Conservation (phyloP, 2,329 filamentous ascomycete genomes). For the Monosporascus sp. region DNA sequence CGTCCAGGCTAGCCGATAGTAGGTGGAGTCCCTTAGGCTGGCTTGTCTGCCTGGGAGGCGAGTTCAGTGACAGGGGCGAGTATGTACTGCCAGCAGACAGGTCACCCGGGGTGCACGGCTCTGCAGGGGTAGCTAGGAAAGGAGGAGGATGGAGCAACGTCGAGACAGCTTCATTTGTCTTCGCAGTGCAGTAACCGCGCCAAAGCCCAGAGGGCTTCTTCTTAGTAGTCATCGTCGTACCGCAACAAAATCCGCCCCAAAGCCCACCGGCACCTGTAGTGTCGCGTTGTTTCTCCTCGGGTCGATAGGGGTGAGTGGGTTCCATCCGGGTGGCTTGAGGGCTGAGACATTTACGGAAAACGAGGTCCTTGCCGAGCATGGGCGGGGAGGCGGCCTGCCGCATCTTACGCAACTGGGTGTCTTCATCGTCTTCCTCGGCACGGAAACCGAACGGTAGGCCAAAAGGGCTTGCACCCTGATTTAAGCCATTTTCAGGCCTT, state of each 20-base stretch:
- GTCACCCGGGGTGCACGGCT: constrained; percentile 37
- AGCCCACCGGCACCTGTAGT: constrained; percentile 59
- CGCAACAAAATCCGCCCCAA: constrained; percentile 70
- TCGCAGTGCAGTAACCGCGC: constrained; percentile 63
- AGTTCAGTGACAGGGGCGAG: constrained; percentile 31
- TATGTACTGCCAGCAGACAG: constrained; percentile 38
- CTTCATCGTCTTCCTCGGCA: constrained; percentile 32
- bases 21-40: constrained; percentile 41
- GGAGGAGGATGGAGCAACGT: constrained; percentile 40
- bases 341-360: constrained; percentile 76
- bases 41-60: constrained; percentile 13
- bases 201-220: constrained; percentile 58
- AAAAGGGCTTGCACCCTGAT: constrained; percentile 28
- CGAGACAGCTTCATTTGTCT: constrained; percentile 32
- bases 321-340: constrained; percentile 83
- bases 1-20: constrained; percentile 44
- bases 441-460: constrained; percentile 40
- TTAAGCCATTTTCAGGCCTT: constrained; percentile 38
- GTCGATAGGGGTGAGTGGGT: constrained; percentile 58
- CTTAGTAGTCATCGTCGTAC: constrained; percentile 6
- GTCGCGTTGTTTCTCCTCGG: constrained; percentile 48
- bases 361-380: constrained; percentile 79
- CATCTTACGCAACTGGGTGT: constrained; percentile 39
- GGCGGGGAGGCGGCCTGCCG: constrained; percentile 64
- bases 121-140: constrained; percentile 47